These are phyloP conservation scores for Cyclocybe aegerita DNA, from an alignment of 768 basidiomycete genomes.

Conservation along the genomic window DNA sequence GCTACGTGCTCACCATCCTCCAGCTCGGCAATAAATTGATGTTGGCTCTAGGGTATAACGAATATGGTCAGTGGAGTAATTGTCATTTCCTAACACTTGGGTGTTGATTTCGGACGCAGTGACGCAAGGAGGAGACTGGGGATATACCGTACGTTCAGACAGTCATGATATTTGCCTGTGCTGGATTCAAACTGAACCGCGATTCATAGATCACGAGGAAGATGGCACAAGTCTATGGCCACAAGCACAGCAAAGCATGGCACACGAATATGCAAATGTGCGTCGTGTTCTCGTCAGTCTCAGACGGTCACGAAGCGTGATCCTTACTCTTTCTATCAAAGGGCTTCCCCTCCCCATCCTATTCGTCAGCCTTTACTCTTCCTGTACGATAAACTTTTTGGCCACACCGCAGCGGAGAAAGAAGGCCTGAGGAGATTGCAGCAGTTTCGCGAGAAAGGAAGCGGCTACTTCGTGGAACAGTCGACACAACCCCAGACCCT, in stretches of 20 bases:
- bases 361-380: conserved; percentile 19
- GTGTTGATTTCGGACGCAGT: conserved; percentile 20
- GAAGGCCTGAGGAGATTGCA: conserved; percentile 24
- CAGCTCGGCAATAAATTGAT: conserved; percentile 40
- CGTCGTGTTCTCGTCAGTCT: conserved; percentile 4
- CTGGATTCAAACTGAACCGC: conserved; percentile 13
- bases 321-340: neutral
- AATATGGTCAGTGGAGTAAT: conserved; percentile 37
- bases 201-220: conserved; percentile 19
- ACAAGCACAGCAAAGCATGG: conserved; percentile 44
- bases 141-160: conserved; percentile 24
- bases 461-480: conserved; percentile 38
- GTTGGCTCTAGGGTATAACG: conserved; percentile 44
- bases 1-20: conserved; percentile 37
- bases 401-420: conserved; percentile 26
- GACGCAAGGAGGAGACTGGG: conserved; percentile 50
- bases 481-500: conserved; percentile 48
- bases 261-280: conserved; percentile 46
- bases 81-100: neutral
- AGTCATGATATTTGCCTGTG: conserved; percentile 12
- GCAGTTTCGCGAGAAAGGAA: conserved; percentile 23
- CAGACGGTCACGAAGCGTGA: neutral
- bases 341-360: conserved; percentile 13
- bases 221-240: conserved; percentile 23
- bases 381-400: conserved; percentile 20